Base-by-base conservation (phyloP, 805 yeast genomes). In the Cyberlindnera mrakii region DNA sequence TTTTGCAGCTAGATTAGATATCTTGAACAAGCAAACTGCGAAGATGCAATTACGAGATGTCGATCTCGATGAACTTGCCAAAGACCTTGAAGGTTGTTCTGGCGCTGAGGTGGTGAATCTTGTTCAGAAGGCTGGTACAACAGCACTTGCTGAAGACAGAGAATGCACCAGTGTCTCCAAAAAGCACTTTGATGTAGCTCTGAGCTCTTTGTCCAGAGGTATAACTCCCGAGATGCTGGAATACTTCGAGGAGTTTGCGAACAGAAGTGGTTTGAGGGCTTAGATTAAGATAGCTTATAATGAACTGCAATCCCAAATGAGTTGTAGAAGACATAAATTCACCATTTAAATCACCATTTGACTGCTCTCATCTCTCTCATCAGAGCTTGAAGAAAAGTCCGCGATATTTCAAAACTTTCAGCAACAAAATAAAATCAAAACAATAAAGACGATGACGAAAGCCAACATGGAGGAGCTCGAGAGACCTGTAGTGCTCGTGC, bases 51-150 rank as follows among this genome's bases (percentile, higher is more conserved):
- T 85, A 14, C 64, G 67, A 0, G 72, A 69, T 16, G 76, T 75
- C 3, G 74, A 74, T 18, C 60, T 86, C 19, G 66, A 67, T 1
- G 64, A 60, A 9, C 64, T 87, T 10, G 89, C 95, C 0, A 62
- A 53, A 2, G 55, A 65, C 6, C 85, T 96, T 0, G 91, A 84
- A 0, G 98, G 99, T 0, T 89, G 95, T 57, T 89, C 97, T 0
- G 99, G 99, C 31, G 96, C 98, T 0, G 99, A 93, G 62, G 86
- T 93, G 32, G 95, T 90, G 0, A 71, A 89, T 17, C 62, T 91
- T 17, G 87, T 96, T 54, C 98, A 90, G 61, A 97, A 91, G 62
- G 96, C 98, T 0, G 99, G 99, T 2, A 66, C 93, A 11, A 78
- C 85, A n/a, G 96, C 98, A 0, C 80, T 93, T 45, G 88, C 87